Conservation (phyloP, 768 basidiomycete genomes). For the Podaxis rugospora region DNA sequence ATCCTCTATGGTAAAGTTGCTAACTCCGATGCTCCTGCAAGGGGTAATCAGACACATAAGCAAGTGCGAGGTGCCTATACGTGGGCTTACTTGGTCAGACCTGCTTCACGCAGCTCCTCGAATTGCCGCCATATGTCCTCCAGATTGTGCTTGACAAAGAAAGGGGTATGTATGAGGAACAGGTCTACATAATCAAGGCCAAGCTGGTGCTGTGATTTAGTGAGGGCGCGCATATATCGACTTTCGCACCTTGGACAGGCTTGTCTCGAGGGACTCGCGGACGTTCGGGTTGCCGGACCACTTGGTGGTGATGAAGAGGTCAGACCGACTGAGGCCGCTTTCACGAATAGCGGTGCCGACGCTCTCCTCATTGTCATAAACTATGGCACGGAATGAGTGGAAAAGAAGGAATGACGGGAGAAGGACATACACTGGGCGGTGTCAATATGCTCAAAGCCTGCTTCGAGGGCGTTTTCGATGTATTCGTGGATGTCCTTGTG, state of each 20-base stretch:
- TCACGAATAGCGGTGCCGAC: constrained; percentile 26
- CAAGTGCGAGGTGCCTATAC: background rate
- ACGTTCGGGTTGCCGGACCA: constrained; percentile 35
- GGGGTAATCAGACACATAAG: constrained; percentile 9
- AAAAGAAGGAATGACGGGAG: background rate
- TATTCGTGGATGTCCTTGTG: constrained; percentile 47
- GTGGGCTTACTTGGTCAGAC: constrained; percentile 33
- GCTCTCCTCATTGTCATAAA: constrained; percentile 32
- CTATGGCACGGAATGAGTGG: constrained; percentile 16
- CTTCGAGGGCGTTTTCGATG: constrained; percentile 53
- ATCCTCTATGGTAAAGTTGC: constrained; percentile 55
- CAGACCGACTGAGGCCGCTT: constrained; percentile 38
- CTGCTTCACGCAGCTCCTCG: constrained; percentile 46
- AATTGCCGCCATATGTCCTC: constrained; percentile 50
- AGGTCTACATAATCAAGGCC: constrained; percentile 59
- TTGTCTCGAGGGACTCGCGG: constrained; percentile 36
- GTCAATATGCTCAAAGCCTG: constrained; percentile 61
- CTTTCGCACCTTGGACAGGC: constrained; percentile 44
- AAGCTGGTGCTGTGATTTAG: constrained; percentile 35
- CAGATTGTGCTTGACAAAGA: constrained; percentile 24
- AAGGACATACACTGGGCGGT: constrained; percentile 46
- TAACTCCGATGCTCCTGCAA: constrained; percentile 66
- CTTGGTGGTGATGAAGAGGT: constrained; percentile 54
- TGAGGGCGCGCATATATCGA: background rate
- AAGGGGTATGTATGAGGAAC: constrained; percentile 63